Evolutionary conservation across 2,329 filamentous ascomycete genomes (phyloP), one percentile per base, ranked within the genome.

Genomic region (Claviceps monticola): DNA sequence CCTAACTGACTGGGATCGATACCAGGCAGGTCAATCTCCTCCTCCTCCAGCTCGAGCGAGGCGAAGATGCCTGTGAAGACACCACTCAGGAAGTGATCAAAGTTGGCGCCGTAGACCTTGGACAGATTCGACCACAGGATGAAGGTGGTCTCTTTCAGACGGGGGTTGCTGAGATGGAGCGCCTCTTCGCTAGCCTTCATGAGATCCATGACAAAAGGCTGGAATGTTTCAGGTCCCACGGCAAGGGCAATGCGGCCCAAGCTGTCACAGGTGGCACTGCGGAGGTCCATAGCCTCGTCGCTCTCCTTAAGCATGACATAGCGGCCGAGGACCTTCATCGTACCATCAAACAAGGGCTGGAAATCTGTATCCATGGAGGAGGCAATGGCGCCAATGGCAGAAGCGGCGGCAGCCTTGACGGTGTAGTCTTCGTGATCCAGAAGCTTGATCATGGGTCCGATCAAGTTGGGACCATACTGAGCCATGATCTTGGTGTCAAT

Each of bases 121-220:
- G 91, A 86, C 64, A 98, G 82, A 42, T 87, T 88, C 58, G 88
- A 89, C 91, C 93, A 98, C 51, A 98, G 78, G 56, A 97, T 94
- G 71, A 95, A 98, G 66, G 88, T 95, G 56, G 89, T 96, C 74
- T 98, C 93, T 68, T 89, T 87, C 49, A 97, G 81, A 53, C 90
- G 81, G 43, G 90, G 86, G 71, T 96, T 90, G 60, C 88, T 90
- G 2, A 98, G 82, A 60, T 85, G 76, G 2, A 97, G 77, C 51
- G 86, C 90, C 68, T 96, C 90, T 69, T 96, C 90, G 58, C 88
- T 95, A 14, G 91, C 85, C 61, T 84, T 78, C 86, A 98, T 95
- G 53, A 97, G 76, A 43, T 88, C 88, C 63, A 86, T 76, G 38
- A 97, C 90, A 64, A 91, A 97, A 14, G 86, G 87, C 72, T 95